A percentile compares a stretch with the other conserved stretches of the same genome.
These are phyloP conservation scores for Stereum hirsutum DNA, from an alignment of 1,284 basidiomycete species.

Conservation along the genomic window DNA sequence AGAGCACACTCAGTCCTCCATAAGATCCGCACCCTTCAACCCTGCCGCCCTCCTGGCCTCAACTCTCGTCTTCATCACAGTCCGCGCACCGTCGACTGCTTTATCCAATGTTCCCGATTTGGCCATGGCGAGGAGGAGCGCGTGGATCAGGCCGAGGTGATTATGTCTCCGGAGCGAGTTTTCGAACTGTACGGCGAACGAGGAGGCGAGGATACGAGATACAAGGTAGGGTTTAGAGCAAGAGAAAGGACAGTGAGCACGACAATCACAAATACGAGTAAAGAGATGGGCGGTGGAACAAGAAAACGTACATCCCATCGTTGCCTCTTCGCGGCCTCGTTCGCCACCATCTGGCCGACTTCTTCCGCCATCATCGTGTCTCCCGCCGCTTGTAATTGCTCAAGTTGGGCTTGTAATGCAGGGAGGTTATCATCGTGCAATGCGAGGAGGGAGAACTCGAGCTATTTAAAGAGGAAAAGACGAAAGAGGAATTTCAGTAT, in stretches of 20 bases:
- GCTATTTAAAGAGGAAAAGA: conserved; percentile 31
- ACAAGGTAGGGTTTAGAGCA: too few species aligned
- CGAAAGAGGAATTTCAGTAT: too few species aligned
- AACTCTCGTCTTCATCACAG: conserved; percentile 41
- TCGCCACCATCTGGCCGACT: conserved; percentile 53
- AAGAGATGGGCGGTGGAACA: not conserved
- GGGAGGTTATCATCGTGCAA: conserved; percentile 76
- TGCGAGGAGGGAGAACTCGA: conserved; percentile 88
- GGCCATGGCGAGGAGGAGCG: conserved; percentile 57
- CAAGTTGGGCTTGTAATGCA: conserved; percentile 48
- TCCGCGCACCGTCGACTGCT: conserved; percentile 38
- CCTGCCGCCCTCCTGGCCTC: conserved; percentile 39
- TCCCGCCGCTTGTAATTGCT: conserved; percentile 33
- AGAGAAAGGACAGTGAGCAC: conserved; percentile 1
- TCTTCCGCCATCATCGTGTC: conserved; percentile 38
- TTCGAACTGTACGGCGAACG: too few species aligned
- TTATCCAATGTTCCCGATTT: conserved; percentile 48
- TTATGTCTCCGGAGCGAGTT: conserved; percentile 78
- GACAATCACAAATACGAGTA: conserved; percentile 14
- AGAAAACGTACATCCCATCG: conserved; percentile 70
- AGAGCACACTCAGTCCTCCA: too few species aligned
- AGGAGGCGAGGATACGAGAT: conserved; percentile 2
- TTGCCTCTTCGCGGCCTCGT: conserved; percentile 70
- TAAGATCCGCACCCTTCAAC: too few species aligned
- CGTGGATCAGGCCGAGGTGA: conserved; percentile 72